Evolutionary conservation across 1,284 basidiomycete species (phyloP).

Genomic region (Erythrobasidium hasegawianum): DNA sequence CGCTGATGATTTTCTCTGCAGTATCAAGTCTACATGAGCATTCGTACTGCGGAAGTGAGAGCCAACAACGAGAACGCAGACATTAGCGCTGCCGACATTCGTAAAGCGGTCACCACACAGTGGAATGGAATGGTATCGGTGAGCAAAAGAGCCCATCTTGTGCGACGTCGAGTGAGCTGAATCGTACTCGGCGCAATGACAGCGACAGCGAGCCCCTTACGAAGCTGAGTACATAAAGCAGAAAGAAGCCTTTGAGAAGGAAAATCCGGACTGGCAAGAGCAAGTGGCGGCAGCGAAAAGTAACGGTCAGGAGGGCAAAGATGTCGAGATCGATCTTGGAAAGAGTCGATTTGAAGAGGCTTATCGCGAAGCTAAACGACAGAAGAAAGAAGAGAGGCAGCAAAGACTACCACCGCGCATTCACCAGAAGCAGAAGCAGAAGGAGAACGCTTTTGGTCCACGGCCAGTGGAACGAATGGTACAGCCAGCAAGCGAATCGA

Average conservation of each 20-base stretch:
- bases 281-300: background rate
- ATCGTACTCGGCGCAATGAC: background rate
- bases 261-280: background rate
- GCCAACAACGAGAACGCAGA: background rate
- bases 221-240: conserved; percentile 2
- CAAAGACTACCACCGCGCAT: no score
- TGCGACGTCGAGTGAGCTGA: background rate
- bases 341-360: background rate
- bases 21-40: conserved; percentile 6
- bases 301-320: background rate
- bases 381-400: conserved; percentile 1
- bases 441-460: no score
- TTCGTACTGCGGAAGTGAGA: background rate
- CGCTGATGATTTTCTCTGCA: background rate
- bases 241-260: conserved; percentile 4
- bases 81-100: conserved; percentile 2
- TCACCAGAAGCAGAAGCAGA: no score
- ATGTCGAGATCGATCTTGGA: background rate
- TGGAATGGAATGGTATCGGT: conserved; percentile 5
- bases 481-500: no score
- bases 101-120: background rate
- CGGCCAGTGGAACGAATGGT: no score
- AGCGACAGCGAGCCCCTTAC: conserved; percentile 11
- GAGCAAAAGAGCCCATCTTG: background rate
- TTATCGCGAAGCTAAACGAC: background rate